phyloP scores from a whole-genome alignment of 129 eudicot species.

The Erigeron canadensis region DNA sequence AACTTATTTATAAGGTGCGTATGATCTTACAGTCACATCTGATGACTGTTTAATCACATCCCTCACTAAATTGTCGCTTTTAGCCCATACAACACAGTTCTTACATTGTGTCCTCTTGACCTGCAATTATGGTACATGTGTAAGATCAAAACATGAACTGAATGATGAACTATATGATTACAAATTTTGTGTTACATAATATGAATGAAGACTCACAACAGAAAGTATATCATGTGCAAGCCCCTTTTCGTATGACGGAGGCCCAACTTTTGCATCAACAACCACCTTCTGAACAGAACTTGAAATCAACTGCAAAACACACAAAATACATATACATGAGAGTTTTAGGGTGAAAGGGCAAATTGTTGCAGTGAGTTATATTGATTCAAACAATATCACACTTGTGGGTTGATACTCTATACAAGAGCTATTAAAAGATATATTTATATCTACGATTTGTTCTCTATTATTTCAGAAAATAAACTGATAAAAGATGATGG shows the following conservation, averaged over 20 bases:
- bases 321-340: conserved; percentile 14
- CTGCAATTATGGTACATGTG: conserved; percentile 43
- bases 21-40: conserved; percentile 51
- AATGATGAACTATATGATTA: neutral
- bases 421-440: neutral
- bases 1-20: neutral
- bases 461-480: conserved; percentile 1
- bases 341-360: conserved; percentile 2
- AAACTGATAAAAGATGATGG: neutral
- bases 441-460: neutral
- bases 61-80: conserved; percentile 80
- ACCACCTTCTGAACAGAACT: conserved; percentile 76
- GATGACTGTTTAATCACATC: conserved; percentile 65
- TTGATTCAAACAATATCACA: neutral
- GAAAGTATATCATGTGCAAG: conserved; percentile 77
- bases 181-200: conserved; percentile 8
- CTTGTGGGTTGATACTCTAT: neutral
- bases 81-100: conserved; percentile 91
- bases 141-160: conserved; percentile 10
- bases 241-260: conserved; percentile 82
- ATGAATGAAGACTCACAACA: conserved; percentile 53
- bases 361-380: neutral
- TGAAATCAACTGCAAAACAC: conserved; percentile 61
- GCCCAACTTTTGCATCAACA: conserved; percentile 94
- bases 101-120: conserved; percentile 65